Evolutionary conservation across 2,329 filamentous ascomycete species (phyloP).

Genomic region (Fusarium incarnatum): DNA sequence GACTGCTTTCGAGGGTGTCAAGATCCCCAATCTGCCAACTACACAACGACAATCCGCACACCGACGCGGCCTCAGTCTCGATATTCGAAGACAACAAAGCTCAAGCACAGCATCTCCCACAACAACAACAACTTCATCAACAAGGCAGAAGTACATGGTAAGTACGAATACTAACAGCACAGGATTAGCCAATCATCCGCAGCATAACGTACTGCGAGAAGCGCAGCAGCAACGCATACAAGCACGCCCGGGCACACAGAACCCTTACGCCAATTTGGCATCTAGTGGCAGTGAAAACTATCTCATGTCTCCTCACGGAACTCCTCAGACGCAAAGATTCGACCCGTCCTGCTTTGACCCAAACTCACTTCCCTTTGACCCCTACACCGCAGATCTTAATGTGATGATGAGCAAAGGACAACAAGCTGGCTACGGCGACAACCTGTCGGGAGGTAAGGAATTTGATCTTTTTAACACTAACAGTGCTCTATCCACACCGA

Average conservation of each 20-base stretch:
- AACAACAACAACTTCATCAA: constrained; percentile 22
- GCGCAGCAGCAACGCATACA: constrained; percentile 84
- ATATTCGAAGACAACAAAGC: constrained; percentile 72
- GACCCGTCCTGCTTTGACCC: constrained; percentile 59
- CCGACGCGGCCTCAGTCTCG: constrained; percentile 86
- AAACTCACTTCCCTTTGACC: constrained; percentile 61
- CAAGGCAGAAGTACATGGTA: constrained; percentile 57
- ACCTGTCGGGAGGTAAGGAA: constrained; percentile 58
- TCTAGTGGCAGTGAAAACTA: constrained; percentile 64
- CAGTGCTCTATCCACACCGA: constrained; percentile 61
- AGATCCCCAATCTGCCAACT: constrained; percentile 71
- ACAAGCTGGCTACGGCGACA: constrained; percentile 57
- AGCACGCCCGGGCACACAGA: constrained; percentile 76
- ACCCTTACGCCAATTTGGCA: constrained; percentile 50
- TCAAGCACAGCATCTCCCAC: constrained; percentile 43
- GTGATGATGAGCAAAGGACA: constrained; percentile 62
- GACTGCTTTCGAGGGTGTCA: constrained; percentile 78
- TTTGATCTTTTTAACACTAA: constrained; percentile 63
- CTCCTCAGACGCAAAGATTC: constrained; percentile 66
- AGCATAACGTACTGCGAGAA: constrained; percentile 85
- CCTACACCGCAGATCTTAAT: constrained; percentile 58
- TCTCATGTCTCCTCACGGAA: constrained; percentile 66
- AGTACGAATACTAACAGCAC: constrained; percentile 66
- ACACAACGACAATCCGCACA: constrained; percentile 66
- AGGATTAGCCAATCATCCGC: constrained; percentile 68